Percentiles rank a stretch among this genome's conserved stretches.
phyloP scores from a whole-genome alignment of 345 rosid genomes.

The Gossypium raimondii region DNA sequence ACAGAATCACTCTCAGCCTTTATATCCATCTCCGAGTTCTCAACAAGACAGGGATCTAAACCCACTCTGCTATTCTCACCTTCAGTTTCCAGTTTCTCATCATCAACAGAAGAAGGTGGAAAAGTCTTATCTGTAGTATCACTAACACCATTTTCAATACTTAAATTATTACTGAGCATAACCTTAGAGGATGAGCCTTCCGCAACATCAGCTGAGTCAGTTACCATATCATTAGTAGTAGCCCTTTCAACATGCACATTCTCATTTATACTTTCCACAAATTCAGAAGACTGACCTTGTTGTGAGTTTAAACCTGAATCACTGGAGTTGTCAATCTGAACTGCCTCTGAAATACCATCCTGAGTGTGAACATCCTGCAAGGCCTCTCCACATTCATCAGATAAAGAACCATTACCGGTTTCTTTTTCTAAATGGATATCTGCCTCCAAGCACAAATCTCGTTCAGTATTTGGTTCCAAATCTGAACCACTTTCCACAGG shows the following conservation, averaged over 20 bases:
- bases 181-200: neutral
- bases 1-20: constrained; percentile 24
- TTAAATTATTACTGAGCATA: neutral
- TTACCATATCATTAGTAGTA: neutral
- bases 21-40: constrained; percentile 7
- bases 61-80: neutral
- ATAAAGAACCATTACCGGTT: constrained; percentile 20
- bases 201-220: neutral
- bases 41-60: neutral
- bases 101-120: constrained; percentile 3
- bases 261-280: constrained; percentile 11
- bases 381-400: constrained; percentile 25
- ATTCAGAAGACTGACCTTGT: constrained; percentile 20
- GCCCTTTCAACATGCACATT: constrained; percentile 18
- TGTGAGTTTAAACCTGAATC: constrained; percentile 31
- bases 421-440: constrained; percentile 22
- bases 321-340: constrained; percentile 21
- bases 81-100: neutral
- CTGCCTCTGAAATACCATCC: constrained; percentile 22
- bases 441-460: neutral
- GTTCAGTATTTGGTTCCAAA: constrained; percentile 6
- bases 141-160: constrained; percentile 13
- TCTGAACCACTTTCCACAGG: constrained; percentile 1
- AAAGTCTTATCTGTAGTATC: constrained; percentile 10
- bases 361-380: constrained; percentile 19